phyloP scores from a whole-genome alignment of 495 filamentous ascomycete genomes.

The Copromyces sp. region DNA sequence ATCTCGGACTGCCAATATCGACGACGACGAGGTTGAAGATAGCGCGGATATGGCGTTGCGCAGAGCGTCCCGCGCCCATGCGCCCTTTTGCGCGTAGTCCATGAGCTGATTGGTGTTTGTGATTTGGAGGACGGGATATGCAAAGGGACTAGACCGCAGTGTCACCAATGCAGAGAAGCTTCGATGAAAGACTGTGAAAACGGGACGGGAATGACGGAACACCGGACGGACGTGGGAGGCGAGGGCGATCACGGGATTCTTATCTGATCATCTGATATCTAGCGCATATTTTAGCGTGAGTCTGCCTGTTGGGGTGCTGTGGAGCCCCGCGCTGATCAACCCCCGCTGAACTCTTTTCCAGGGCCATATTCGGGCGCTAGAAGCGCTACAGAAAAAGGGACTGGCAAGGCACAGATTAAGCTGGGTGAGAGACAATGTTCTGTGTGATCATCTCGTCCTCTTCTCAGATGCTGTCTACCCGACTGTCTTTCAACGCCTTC shows the following conservation, averaged over 20 bases:
- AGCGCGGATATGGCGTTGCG: background rate
- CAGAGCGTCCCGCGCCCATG: background rate
- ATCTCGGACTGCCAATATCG: background rate
- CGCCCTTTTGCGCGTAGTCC: background rate
- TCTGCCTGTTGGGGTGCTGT: background rate
- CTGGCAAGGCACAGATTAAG: background rate
- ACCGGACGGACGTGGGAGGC: background rate
- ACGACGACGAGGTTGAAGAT: background rate
- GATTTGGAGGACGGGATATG: background rate
- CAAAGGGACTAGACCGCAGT: background rate
- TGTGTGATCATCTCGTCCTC: background rate
- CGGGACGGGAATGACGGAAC: background rate
- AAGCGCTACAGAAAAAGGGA: background rate
- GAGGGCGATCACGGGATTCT: slow-evolving; percentile 1
- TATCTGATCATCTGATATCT: slow-evolving; percentile 13
- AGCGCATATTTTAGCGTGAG: background rate
- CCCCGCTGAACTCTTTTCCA: background rate
- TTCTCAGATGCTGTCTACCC: background rate
- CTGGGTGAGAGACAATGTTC: background rate
- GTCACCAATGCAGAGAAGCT: background rate
- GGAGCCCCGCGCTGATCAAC: background rate
- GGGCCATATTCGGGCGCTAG: background rate
- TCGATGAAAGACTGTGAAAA: background rate
- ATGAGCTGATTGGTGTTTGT: background rate
- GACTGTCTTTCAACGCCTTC: background rate